These are phyloP conservation scores for Roridomyces roridus DNA, from an alignment of 768 basidiomycete species.

Conservation along the genomic window DNA sequence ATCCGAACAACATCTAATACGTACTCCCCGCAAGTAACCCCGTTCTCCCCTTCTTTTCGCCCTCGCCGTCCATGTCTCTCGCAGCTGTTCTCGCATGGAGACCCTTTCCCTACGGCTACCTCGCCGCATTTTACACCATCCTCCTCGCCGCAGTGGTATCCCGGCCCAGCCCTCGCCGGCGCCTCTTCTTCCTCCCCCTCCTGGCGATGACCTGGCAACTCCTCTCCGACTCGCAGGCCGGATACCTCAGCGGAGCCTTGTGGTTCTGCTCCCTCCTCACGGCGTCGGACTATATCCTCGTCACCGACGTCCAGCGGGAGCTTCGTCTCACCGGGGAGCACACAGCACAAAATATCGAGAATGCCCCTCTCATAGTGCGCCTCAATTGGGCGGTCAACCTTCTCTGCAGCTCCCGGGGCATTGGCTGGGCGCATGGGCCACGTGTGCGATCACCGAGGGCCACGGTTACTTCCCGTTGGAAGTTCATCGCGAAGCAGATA, in stretches of 20 bases:
- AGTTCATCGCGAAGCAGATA: conserved; percentile 3
- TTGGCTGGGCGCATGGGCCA: conserved; percentile 17
- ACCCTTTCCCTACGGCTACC: conserved; percentile 12
- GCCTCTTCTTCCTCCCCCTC: conserved; percentile 13
- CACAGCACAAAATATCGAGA: background rate
- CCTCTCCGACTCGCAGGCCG: conserved; percentile 3
- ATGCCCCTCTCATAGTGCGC: background rate
- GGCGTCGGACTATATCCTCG: conserved; percentile 19
- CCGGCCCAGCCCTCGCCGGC: background rate
- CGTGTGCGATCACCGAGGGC: background rate
- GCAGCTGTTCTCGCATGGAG: conserved; percentile 3
- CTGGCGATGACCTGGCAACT: conserved; percentile 10
- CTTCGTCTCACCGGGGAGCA: background rate
- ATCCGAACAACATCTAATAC: too few relatives aligned
- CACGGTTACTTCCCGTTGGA: background rate
- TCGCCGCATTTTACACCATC: conserved; percentile 2
- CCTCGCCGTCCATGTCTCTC: background rate
- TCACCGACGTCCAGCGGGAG: conserved; percentile 21
- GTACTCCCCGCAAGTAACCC: too few relatives aligned
- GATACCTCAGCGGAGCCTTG: conserved; percentile 6
- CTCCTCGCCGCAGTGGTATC: background rate
- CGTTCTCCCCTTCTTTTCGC: background rate
- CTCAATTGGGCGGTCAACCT: conserved; percentile 12
- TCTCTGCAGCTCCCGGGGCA: conserved; percentile 5
- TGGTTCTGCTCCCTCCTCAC: conserved; percentile 12